Percentiles rank a stretch among this genome's conserved stretches.
Conservation (phyloP, 176 grass and related monocot genomes). For the Bolboschoenus planiculmis region DNA sequence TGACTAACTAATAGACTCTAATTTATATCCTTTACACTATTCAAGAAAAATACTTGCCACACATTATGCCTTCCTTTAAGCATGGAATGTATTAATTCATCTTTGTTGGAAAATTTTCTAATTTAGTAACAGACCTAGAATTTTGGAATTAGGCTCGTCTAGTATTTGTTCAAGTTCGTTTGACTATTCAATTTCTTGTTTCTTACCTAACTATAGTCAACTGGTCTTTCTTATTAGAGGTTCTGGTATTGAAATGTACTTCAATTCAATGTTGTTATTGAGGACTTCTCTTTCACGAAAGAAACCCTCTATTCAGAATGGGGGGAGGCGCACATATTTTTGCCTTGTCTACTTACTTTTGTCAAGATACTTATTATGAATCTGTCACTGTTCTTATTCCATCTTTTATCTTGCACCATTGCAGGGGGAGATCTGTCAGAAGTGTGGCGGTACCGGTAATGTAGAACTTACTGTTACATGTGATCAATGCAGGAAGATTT, state of each 20-base stretch:
- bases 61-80: background rate
- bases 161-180: background rate
- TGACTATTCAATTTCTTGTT: background rate
- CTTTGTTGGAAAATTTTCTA: background rate
- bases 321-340: no score
- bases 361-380: no score
- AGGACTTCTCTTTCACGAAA: background rate
- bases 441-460: background rate
- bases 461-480: background rate
- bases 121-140: background rate
- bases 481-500: background rate
- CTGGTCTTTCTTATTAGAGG: background rate
- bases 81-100: background rate
- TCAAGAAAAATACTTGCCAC: background rate
- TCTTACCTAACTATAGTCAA: background rate
- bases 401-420: background rate
- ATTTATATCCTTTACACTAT: no score
- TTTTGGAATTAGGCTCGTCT: background rate
- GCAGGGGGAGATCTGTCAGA: background rate
- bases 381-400: background rate
- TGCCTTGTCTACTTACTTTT: no score
- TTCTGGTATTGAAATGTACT: background rate
- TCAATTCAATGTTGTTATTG: background rate
- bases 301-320: background rate
- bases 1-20: no score